Evolutionary conservation across 176 grass and related monocot genomes (phyloP).

Genomic region (Stipa capillata): DNA sequence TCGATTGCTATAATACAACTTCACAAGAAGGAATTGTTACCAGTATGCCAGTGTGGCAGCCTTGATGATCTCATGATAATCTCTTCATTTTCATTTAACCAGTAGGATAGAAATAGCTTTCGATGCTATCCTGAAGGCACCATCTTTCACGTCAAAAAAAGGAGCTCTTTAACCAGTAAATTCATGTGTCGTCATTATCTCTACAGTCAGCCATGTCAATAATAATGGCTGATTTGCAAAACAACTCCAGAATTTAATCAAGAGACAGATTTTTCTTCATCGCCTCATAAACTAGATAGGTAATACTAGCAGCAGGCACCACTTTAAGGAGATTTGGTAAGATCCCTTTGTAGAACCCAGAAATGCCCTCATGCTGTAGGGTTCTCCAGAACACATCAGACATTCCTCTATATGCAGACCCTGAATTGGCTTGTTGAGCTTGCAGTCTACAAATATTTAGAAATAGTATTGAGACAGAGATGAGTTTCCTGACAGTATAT

Average conservation of each 20-base stretch:
- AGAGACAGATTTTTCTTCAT: conserved; percentile 96
- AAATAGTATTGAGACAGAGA: conserved; percentile 2
- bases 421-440: conserved; percentile 59
- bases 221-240: conserved; percentile 47
- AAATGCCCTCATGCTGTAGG: conserved; percentile 54
- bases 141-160: conserved; percentile 36
- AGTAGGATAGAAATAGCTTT: conserved; percentile 26
- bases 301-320: conserved; percentile 95
- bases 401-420: conserved; percentile 67
- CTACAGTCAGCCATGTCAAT: conserved; percentile 75
- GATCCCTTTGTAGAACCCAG: conserved; percentile 80
- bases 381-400: conserved; percentile 81
- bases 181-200: conserved; percentile 72
- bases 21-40: conserved; percentile 18
- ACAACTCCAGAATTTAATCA: conserved; percentile 48
- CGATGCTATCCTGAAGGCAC: conserved; percentile 39
- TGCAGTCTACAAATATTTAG: conserved; percentile 65
- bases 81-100: conserved; percentile 19
- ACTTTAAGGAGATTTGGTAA: conserved; percentile 89
- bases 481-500: neutral
- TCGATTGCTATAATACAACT: neutral
- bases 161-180: conserved; percentile 60
- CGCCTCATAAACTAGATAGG: conserved; percentile 83
- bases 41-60: conserved; percentile 26
- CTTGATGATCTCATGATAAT: conserved; percentile 32